phyloP scores from a whole-genome alignment of 1,284 basidiomycete genomes.

The Ustilago bromivora region DNA sequence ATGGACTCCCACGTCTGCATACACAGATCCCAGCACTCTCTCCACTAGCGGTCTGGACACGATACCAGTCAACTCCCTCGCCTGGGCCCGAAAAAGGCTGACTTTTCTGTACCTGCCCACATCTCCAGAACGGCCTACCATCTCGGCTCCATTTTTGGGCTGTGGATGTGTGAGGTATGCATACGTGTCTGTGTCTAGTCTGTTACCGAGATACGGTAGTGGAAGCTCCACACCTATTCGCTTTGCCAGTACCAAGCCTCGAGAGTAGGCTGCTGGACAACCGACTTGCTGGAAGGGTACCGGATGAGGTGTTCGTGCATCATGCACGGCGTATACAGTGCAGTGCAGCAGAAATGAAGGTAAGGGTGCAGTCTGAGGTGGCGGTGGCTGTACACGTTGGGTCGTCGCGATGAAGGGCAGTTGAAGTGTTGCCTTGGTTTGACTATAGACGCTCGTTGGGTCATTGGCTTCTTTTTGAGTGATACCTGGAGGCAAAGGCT shows the following conservation, averaged over 20 bases:
- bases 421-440: conserved; percentile 24
- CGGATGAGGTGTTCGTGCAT: conserved; percentile 19
- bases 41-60: conserved; percentile 41
- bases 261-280: conserved; percentile 34
- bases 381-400: conserved; percentile 19
- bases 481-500: conserved; percentile 15
- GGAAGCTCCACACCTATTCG: conserved; percentile 46
- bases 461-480: conserved; percentile 23
- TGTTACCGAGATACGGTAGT: conserved; percentile 26
- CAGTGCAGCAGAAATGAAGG: conserved; percentile 43
- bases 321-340: conserved; percentile 45
- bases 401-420: conserved; percentile 21
- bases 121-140: conserved; percentile 26
- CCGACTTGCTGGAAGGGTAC: conserved; percentile 27
- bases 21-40: conserved; percentile 32
- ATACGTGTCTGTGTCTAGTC: neutral
- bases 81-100: conserved; percentile 39
- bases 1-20: conserved; percentile 21
- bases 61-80: conserved; percentile 42
- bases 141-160: conserved; percentile 27
- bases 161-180: conserved; percentile 34
- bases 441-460: conserved; percentile 19
- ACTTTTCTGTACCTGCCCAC: conserved; percentile 22
- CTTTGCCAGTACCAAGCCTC: conserved; percentile 27
- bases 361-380: conserved; percentile 16